Conservation (phyloP, 2,329 filamentous ascomycete species). For the Fusarium annulatum region DNA sequence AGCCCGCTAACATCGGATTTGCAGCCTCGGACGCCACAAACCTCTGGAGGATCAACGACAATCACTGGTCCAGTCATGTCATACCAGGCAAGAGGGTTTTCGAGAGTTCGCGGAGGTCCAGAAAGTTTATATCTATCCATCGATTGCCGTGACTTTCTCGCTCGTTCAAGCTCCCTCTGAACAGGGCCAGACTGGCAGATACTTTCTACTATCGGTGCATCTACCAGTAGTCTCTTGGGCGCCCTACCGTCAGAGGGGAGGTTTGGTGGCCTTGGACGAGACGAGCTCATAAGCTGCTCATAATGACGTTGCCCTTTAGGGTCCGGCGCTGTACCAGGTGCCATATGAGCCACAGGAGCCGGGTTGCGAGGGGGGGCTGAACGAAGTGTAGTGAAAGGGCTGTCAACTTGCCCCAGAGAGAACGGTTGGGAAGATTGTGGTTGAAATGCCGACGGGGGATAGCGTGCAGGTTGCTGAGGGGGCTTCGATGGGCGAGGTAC, state of each 20-base stretch:
- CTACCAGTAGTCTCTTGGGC: background rate
- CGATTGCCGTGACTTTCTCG: background rate
- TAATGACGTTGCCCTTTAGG: background rate
- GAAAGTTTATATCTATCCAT: background rate
- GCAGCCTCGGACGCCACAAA: slow-evolving; percentile 7
- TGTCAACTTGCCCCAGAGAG: background rate
- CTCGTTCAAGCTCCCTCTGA: background rate
- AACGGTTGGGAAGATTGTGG: background rate
- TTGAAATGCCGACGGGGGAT: background rate
- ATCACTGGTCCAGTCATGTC: slow-evolving; percentile 6
- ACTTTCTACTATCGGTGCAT: background rate
- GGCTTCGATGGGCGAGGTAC: background rate
- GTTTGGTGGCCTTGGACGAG: background rate
- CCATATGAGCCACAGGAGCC: background rate
- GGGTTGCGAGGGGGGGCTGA: background rate
- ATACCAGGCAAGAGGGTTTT: slow-evolving; percentile 28
- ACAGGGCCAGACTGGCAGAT: background rate
- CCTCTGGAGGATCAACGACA: slow-evolving; percentile 6
- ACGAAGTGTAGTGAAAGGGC: background rate
- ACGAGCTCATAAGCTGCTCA: background rate
- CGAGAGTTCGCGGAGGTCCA: slow-evolving; percentile 20
- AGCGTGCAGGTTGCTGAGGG: background rate
- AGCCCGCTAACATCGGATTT: background rate
- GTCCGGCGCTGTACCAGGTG: background rate
- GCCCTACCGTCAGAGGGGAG: background rate